Base-by-base conservation (phyloP, 768 basidiomycete species). In the Boletales sp. region DNA sequence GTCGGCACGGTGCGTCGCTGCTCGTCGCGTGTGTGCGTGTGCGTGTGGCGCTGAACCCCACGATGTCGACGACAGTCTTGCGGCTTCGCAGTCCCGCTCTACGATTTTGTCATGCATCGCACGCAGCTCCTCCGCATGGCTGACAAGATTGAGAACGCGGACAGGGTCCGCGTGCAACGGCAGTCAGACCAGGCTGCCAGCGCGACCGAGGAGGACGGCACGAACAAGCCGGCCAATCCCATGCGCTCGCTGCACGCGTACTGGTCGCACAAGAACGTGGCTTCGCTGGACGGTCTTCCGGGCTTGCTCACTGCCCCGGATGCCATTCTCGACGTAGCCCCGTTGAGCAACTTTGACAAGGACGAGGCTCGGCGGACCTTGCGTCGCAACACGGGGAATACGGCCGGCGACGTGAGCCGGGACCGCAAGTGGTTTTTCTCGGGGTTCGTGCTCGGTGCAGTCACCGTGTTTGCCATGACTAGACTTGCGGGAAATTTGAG, bases 51-150 rank as follows among this genome's bases (percentile, higher is more conserved):
- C 10, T 17, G n/a, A 15, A 35, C 10, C n/a, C n/a, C n/a, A n/a
- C n/a, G n/a, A n/a, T n/a, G n/a, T 14, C 12, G 21, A 14, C 21
- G 18, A n/a, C 59, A 87, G 85, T 84, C 84, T 1, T 88, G 85
- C 54, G 84, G 86, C 17, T 86, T 71, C 53, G 75, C 75, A 5
- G 80, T 87, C 21, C 85, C 86, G 5, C 71, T 78, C 53, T 86
- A 80, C 61, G 71, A 75, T 39, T 87, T 82, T 65, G 69, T 75
- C 47, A 69, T 72, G 25, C 79, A 84, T 47, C 82, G 85, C 31
- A 77, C 73, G 2, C 75, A 72, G 15, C 77, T 82, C 25, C 66
- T 72, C 30, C 71, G 76, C 17, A 68, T 65, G 57, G 61, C 63
- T 8, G 62, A 63, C 8, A 72, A 64, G 54, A 69, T 69, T 40